These are phyloP conservation scores for Curvularia verruculosa DNA, from an alignment of 2,329 filamentous ascomycete genomes.

Conservation along the genomic window DNA sequence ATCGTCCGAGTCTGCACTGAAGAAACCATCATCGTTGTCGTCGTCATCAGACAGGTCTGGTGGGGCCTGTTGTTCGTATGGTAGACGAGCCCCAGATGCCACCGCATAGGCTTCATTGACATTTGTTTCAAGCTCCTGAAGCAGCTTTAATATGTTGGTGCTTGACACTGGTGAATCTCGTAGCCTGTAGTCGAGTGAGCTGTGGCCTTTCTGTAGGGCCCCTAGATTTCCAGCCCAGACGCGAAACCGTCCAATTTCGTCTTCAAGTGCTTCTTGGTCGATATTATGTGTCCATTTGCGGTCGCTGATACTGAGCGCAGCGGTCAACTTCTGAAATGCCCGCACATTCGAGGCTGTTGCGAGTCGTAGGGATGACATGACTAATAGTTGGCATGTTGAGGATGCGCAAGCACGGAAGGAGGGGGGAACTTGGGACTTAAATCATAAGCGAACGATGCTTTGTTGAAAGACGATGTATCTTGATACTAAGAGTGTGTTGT, in stretches of 20 bases:
- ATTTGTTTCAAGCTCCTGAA: conserved; percentile 43
- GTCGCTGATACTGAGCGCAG: conserved; percentile 25
- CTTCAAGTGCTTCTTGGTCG: conserved; percentile 40
- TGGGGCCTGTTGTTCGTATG: conserved; percentile 41
- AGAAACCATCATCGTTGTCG: conserved; percentile 37
- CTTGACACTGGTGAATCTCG: conserved; percentile 45
- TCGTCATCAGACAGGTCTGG: conserved; percentile 22
- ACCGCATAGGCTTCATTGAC: conserved; percentile 36
- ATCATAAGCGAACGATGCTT: background rate
- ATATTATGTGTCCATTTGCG: conserved; percentile 22
- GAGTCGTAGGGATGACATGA: conserved; percentile 37
- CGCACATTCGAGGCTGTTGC: conserved; percentile 39
- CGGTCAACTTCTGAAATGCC: conserved; percentile 35
- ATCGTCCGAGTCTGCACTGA: conserved; percentile 37
- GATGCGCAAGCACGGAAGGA: background rate
- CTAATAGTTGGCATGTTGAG: conserved; percentile 19
- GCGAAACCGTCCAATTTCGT: conserved; percentile 47
- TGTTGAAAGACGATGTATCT: background rate
- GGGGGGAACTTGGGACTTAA: background rate
- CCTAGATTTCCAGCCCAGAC: conserved; percentile 48
- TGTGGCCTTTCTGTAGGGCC: conserved; percentile 47
- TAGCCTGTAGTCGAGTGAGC: conserved; percentile 46
- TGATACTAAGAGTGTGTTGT: background rate
- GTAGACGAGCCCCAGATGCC: conserved; percentile 37
- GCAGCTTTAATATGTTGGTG: conserved; percentile 42